Evolutionary conservation across 2,329 filamentous ascomycete species (phyloP), one percentile per base, ranked within the genome.

Genomic region (Fusarium buharicum): DNA sequence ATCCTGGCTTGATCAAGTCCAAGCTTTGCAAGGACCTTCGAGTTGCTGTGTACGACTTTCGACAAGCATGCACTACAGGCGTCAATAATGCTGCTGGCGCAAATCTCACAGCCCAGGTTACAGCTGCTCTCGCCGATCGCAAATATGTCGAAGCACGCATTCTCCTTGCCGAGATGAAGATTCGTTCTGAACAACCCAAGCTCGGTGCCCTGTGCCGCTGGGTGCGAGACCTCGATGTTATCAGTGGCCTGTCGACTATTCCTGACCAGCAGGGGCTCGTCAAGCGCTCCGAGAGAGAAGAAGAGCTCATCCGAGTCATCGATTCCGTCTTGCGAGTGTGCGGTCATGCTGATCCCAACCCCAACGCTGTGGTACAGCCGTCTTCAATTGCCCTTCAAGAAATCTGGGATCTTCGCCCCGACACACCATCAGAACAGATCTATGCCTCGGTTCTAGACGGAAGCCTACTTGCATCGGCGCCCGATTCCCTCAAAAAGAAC

Each of bases 181-280:
- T 91, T 16, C 79, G 88, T n/a, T 77, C 80, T 4, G 82, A 90
- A 59, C 81, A 84, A 16, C 88, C 88, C 0, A 89, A 89, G 64
- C 76, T 91, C 0, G 89, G 89, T 17, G 87, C 88, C 2, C 74
- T 91, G 8, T 90, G 88, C 72, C 84, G 89, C 53, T 91, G 89
- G 89, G 88, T 91, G 5, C 82, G 89, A 54, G 88, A 90, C 69
- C 77, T 91, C 22, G 88, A 91, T 67, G 84, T 90, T 20, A 84
- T 90, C 45, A 89, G 85, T 63, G 87, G 87, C 2, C 75, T 90
- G 8, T 86, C 86, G 4, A 85, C 86, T 18, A 78, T 83, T 49
- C 77, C 84, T 0, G 78, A 78, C 2, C 79, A 79, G 3, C 74
- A 76, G 40, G 72, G 72, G 34, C 13, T 69, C 43, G 62, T 73